Base-by-base conservation (phyloP, 2,329 filamentous ascomycete species). In the Cytospora leucostoma region DNA sequence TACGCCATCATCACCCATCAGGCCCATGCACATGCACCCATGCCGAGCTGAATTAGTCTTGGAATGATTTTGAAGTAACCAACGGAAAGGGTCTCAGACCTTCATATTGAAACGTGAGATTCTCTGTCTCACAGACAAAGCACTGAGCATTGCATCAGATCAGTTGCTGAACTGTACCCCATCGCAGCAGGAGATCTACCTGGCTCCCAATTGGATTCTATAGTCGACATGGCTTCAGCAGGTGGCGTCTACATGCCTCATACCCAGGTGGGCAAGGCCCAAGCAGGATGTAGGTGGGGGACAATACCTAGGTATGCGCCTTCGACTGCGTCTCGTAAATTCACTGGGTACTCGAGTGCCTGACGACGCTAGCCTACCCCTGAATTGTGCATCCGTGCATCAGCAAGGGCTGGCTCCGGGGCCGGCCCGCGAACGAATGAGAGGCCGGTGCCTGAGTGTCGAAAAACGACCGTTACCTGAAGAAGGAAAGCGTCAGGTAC, bases 381-480 rank as follows among this genome's bases (percentile, higher is more conserved):
- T 61, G 59, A 55, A 44, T 49, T 55, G 19, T 61, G 51, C 59
- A 34, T 61, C 59, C 49, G 59, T 61, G 59, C 59, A 12, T 55
- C 59, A 55, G 59, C 59, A 61, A 38, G 57, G 47, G 58, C 40
- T 56, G 62, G 35, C 55, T 50, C 56, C 52, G 34, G 40, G 38
- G 60, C 53, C 56, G 52, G 33, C 38, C 63, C 65, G 65, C 63
- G 63, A 57, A 53, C 65, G 63, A 66, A 66, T 66, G 7, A 56
- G 44, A 38, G 51, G 27, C 21, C 56, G 50, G 65, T 65, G 63
- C 65, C 65, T 66, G 63, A 63, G 52, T 19, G 27, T 27, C 38
- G 17, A 55, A 61, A 53, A 38, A 34, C 4, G 8, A 47, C 17
- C n/a, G 3, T 21, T 21, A 34, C 38, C 50, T 27, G 21, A 44